Conservation (phyloP, 129 eudicot genomes). For the Pseudognaphalium luteoalbum region DNA sequence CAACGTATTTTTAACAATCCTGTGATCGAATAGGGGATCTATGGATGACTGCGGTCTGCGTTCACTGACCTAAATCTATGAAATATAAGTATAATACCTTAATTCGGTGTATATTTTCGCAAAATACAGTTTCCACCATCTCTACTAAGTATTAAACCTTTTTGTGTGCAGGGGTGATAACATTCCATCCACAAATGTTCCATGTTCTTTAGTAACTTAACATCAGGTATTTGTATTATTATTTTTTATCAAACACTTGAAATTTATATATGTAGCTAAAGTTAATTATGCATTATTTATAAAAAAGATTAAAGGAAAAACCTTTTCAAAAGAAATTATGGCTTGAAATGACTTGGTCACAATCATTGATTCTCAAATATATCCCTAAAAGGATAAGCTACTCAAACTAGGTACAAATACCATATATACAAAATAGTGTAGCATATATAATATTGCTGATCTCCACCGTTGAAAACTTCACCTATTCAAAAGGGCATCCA, state of each 20-base stretch:
- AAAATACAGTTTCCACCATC: too few relatives aligned
- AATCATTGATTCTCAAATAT: constrained; percentile 15
- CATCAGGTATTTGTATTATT: not conserved
- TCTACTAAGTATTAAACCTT: too few relatives aligned
- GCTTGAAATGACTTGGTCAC: constrained; percentile 18
- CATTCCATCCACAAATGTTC: too few relatives aligned
- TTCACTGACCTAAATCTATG: too few relatives aligned
- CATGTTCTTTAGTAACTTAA: not conserved
- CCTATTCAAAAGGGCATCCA: not conserved
- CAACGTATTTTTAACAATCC: too few relatives aligned
- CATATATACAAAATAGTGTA: not conserved
- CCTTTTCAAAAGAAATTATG: constrained; percentile 4
- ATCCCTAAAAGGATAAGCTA: constrained; percentile 7
- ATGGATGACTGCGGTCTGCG: too few relatives aligned
- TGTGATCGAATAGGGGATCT: too few relatives aligned
- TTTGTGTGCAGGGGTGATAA: too few relatives aligned
- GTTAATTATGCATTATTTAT: not conserved
- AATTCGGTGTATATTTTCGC: too few relatives aligned
- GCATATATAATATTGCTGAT: not conserved
- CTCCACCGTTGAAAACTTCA: not conserved
- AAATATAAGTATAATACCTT: too few relatives aligned
- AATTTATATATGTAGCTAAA: not conserved
- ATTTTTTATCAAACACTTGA: not conserved
- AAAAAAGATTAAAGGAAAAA: not conserved
- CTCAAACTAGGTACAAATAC: constrained; percentile 3